These are phyloP conservation scores for Corchorus olitorius DNA, from an alignment of 345 rosid genomes.

Conservation along the genomic window DNA sequence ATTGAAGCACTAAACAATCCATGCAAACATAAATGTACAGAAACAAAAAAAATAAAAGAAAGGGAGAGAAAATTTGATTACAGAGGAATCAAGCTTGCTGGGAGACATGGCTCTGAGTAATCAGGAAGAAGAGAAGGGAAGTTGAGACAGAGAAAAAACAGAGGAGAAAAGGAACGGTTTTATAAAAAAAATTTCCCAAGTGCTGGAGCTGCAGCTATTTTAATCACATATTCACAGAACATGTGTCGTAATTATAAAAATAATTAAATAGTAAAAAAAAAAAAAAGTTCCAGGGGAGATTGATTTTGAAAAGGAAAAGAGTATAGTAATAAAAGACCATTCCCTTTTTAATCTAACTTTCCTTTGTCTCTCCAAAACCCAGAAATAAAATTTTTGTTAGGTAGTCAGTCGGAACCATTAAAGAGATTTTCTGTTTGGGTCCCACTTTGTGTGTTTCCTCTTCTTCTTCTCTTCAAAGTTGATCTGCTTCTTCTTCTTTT, in stretches of 20 bases:
- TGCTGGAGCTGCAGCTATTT: not conserved
- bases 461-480: not conserved
- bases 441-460: not conserved
- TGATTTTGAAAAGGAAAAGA: not conserved
- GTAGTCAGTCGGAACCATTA: not conserved
- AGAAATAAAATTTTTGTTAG: not conserved
- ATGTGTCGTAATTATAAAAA: not conserved
- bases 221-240: not conserved
- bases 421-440: not conserved
- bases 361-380: not conserved
- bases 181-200: not conserved
- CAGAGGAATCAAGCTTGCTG: conserved; percentile 24
- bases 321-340: not conserved
- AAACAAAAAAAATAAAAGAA: not conserved
- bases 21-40: not conserved
- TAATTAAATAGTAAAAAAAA: no score
- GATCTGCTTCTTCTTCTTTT: not conserved
- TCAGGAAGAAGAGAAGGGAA: not conserved
- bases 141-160: not conserved
- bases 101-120: conserved; percentile 7
- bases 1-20: not conserved
- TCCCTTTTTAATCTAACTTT: not conserved
- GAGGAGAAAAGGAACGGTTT: not conserved
- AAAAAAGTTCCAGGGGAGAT: not conserved
- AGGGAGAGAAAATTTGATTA: conserved; percentile 8